Evolutionary conservation across 169 alveolate species (phyloP), one percentile per base, ranked within the genome.

Genomic region (Plasmodium gonderi): DNA sequence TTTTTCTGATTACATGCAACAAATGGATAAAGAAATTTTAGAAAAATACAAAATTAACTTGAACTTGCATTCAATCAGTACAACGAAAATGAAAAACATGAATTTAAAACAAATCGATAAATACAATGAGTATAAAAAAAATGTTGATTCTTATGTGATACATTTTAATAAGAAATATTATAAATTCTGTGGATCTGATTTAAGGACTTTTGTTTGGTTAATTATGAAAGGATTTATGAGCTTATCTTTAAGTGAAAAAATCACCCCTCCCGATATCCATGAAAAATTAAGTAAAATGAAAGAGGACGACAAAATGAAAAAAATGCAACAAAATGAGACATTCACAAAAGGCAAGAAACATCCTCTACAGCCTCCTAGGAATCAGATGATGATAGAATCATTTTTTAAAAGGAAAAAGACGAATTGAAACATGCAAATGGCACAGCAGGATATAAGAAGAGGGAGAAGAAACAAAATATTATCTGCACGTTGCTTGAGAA

Each of bases 171-270:
- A 87, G n/a, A 54, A 23, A 79, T 65, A 87, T 60, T 87, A 87
- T 45, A 87, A 40, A 87, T 36, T 87, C 36, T 54, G 72, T 54
- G 90, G 80, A 1, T 11, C 42, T 23, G 68, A 87, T 42, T 87
- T 87, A 38, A 74, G 79, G 68, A 76, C 87, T 14, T 87, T 87
- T 20, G 69, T 77, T 87, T 87, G 93, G 93, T 38, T 75, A 87
- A 49, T 87, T 76, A 68, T 87, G 26, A 87, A 87, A 79, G 93
- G 93, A 12, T 87, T 87, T 60, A 87, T 87, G 89, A 75, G 89
- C 49, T 23, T 26, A 26, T 29, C 90, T 17, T 42, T 87, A 31
- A 29, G 72, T 29, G 90, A 76, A 51, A 75, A 60, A 87, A 60
- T 87, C 14, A 75, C 68, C 0, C 93, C 93, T 3, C 9, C 1